Base-by-base conservation (phyloP, 1,284 basidiomycete species). In the Farysia itapuensis region DNA sequence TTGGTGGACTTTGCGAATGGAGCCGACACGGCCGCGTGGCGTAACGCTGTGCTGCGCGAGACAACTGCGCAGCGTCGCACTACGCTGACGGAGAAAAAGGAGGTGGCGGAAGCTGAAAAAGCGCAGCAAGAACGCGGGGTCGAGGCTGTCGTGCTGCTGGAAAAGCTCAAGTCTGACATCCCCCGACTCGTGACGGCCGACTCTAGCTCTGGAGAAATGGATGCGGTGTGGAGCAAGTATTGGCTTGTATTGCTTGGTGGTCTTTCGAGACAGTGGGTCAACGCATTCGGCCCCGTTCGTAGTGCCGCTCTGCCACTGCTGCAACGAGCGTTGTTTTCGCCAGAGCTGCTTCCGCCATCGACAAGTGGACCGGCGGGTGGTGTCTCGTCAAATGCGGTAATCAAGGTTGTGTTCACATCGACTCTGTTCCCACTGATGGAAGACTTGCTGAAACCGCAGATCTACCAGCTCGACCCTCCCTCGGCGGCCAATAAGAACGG, bases 351-450 rank as follows among this genome's bases (percentile, higher is more conserved):
- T 7, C 34, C 7, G 6, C 9, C 25, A 9, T 9, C 25, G 9
- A 9, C 25, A n/a, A 9, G 25, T n/a, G 25, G 9, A 9, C 25
- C 25, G 9, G 26, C 9, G 26, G 9, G 11, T 5, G 18, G 22
- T 4, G 84, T 88, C 60, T 82, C 56, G 0, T 48, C 49, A 11
- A 34, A 36, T 13, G 42, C 90, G 13, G 84, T 87, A 48, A 50
- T 47, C 23, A 45, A 43, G 14, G 46, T 50, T 49, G 83, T 96
- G 20, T 97, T 98, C 80, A 87, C 89, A 71, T 83, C 85, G 19
- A 86, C 95, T 35, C 80, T 98, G 21, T 95, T 97, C 79, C 94
- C 93, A 2, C 82, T 96, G 21, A 79, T 97, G 24, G 92, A 97
- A 59, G 91, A 95, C 64, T 81, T 98, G 19, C 80, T 97, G 52